Conservation (phyloP, 768 basidiomycete species). For the Boletus tomentosulus region DNA sequence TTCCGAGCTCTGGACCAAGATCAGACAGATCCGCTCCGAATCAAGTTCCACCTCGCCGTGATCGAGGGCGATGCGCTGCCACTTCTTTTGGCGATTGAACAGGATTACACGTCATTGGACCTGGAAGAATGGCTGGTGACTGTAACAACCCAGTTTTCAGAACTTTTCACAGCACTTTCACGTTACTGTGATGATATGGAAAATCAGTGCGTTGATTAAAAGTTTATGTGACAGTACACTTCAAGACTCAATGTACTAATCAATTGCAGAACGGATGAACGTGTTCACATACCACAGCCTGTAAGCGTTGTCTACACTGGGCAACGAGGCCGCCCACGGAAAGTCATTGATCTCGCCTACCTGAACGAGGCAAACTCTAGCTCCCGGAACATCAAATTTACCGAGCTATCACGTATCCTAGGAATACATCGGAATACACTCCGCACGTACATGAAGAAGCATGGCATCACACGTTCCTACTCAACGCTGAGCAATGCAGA, state of each 20-base stretch:
- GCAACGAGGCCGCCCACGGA: neutral
- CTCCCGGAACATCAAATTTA: slow-evolving; percentile 11
- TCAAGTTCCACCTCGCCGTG: too few species aligned
- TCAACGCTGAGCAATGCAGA: slow-evolving; percentile 16
- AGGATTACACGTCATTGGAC: too few species aligned
- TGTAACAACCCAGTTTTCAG: too few species aligned
- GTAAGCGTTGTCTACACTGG: neutral
- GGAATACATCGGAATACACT: slow-evolving; percentile 20
- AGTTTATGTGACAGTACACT: too few species aligned
- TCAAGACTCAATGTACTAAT: neutral
- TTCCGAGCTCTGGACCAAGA: too few species aligned
- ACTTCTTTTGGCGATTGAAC: too few species aligned
- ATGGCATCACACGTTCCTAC: slow-evolving; percentile 10
- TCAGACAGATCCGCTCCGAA: too few species aligned
- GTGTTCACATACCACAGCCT: neutral
- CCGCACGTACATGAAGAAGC: slow-evolving; percentile 8
- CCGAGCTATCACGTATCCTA: slow-evolving; percentile 8
- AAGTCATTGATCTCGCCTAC: neutral
- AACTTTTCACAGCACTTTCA: too few species aligned
- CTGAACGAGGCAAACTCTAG: neutral
- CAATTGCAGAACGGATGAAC: neutral
- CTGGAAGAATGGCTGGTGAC: too few species aligned
- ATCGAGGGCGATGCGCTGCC: too few species aligned
- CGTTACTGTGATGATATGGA: too few species aligned
- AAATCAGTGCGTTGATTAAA: too few species aligned